Evolutionary conservation across 306 rosid species (phyloP).

Genomic region (Myrica gale): DNA sequence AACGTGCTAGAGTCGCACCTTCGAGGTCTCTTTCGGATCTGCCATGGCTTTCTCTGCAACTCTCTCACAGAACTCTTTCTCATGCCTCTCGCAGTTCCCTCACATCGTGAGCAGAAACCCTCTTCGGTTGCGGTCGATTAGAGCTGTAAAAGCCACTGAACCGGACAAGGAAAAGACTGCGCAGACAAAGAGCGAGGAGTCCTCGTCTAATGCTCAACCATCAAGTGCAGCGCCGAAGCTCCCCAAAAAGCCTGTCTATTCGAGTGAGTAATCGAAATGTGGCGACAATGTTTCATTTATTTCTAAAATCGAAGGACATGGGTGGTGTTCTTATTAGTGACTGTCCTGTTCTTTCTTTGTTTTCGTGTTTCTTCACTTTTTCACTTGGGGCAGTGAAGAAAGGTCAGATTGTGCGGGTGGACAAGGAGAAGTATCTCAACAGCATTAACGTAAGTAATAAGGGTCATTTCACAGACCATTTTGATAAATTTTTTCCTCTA

Average conservation of each 20-base stretch:
- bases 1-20: conserved; percentile 11
- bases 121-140: conserved; percentile 36
- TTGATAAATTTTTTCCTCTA: neutral
- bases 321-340: neutral
- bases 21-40: conserved; percentile 25
- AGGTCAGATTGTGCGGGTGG: conserved; percentile 96
- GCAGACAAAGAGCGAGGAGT: conserved; percentile 43
- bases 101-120: conserved; percentile 45
- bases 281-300: neutral
- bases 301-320: neutral
- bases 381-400: conserved; percentile 75
- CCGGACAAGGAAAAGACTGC: conserved; percentile 37
- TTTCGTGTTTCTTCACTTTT: neutral
- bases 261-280: conserved; percentile 47
- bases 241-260: conserved; percentile 80
- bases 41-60: conserved; percentile 60
- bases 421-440: conserved; percentile 85
- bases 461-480: neutral
- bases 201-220: conserved; percentile 55
- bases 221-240: conserved; percentile 44
- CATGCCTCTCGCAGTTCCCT: conserved; percentile 38
- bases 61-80: conserved; percentile 43
- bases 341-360: conserved; percentile 6
- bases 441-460: conserved; percentile 66
- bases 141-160: conserved; percentile 61